Evolutionary conservation across 306 rosid species (phyloP).

Genomic region (Sphenostylis stenocarpa): DNA sequence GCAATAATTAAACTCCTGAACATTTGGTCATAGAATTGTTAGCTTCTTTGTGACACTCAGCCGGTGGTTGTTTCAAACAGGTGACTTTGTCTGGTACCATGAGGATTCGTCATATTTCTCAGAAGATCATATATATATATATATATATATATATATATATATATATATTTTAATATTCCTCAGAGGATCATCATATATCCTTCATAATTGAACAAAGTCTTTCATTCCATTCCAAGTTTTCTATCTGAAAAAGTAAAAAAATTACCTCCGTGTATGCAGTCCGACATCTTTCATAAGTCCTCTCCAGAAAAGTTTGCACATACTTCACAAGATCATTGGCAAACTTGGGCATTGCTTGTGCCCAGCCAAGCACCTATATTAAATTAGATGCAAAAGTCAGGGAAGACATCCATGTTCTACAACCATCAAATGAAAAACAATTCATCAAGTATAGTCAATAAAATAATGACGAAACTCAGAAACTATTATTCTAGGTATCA

Average conservation of each 20-base stretch:
- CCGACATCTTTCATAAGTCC: conserved; percentile 96
- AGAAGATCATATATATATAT: too few relatives aligned
- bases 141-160: too few relatives aligned
- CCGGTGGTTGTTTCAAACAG: conserved; percentile 8
- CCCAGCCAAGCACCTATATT: conserved; percentile 98
- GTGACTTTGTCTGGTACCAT: conserved; percentile 19
- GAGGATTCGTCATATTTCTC: neutral
- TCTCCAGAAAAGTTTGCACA: conserved; percentile 94
- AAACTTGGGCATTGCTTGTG: conserved; percentile 99
- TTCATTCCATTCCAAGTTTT: neutral
- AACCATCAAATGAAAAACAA: conserved; percentile 30
- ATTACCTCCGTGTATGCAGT: conserved; percentile 96
- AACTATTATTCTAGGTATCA: neutral
- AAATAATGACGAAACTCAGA: conserved; percentile 12
- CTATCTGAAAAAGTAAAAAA: neutral
- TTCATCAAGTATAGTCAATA: conserved; percentile 17
- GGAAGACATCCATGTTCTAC: conserved; percentile 15
- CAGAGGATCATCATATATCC: neutral
- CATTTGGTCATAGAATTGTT: neutral
- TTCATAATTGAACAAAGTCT: neutral
- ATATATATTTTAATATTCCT: too few relatives aligned
- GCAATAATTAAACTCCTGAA: neutral
- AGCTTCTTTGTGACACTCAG: conserved; percentile 8
- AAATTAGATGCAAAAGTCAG: conserved; percentile 30
- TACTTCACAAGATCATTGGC: conserved; percentile 89